Percentiles rank a stretch among this genome's conserved stretches.
phyloP scores from a whole-genome alignment of 108 stramenopile species.

The Schizochytrium sp. region DNA sequence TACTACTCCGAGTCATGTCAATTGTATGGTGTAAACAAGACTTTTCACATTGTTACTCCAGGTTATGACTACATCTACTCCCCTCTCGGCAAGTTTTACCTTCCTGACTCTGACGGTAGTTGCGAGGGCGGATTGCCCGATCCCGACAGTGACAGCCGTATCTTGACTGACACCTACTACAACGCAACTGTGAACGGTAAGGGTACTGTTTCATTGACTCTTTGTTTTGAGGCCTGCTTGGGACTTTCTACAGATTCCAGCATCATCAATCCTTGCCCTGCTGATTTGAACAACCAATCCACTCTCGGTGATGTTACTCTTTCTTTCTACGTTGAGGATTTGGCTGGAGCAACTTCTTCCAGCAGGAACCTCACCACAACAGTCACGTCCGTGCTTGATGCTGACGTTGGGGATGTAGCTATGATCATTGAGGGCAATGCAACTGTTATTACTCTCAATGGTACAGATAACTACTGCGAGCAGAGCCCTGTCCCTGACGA shows the following conservation, averaged over 20 bases:
- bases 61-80: background rate
- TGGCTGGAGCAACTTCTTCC: background rate
- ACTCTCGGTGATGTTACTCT: background rate
- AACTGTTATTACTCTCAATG: background rate
- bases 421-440: background rate
- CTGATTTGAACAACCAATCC: constrained; percentile 19
- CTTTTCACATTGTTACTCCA: background rate
- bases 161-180: background rate
- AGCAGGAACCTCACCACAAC: background rate
- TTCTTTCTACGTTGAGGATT: background rate
- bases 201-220: background rate
- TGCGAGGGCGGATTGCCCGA: background rate
- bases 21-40: background rate
- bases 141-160: background rate
- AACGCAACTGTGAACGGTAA: background rate
- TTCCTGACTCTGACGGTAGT: background rate
- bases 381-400: background rate
- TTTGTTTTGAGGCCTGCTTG: constrained; percentile 10
- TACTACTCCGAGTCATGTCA: background rate
- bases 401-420: background rate
- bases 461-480: background rate
- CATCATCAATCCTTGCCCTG: background rate
- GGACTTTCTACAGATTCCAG: background rate
- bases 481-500: background rate
- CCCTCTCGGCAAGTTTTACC: background rate